These are phyloP conservation scores for Verbena officinalis DNA, from an alignment of 257 asterid genomes.

Conservation along the genomic window DNA sequence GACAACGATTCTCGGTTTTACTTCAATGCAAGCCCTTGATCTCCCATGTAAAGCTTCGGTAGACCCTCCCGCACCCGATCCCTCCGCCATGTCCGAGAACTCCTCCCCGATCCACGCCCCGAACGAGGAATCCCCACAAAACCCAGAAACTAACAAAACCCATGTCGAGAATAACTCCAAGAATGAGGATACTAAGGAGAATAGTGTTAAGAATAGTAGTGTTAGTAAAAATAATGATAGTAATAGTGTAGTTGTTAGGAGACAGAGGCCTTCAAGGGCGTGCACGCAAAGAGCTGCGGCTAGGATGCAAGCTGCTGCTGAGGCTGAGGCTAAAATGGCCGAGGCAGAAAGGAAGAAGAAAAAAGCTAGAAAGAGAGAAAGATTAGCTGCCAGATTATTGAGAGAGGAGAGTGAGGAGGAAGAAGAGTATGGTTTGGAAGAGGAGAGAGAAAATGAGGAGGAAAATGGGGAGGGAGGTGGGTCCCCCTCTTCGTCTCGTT, in stretches of 20 bases:
- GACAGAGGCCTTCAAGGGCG: slow-evolving; percentile 97
- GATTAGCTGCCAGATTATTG: slow-evolving; percentile 53
- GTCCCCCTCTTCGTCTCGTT: slow-evolving; percentile 38
- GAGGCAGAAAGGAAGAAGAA: slow-evolving; percentile 66
- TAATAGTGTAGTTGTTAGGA: slow-evolving; percentile 47
- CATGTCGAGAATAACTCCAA: slow-evolving; percentile 33
- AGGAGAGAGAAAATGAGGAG: slow-evolving; percentile 38
- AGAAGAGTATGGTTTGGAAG: slow-evolving; percentile 35
- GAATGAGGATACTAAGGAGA: slow-evolving; percentile 32
- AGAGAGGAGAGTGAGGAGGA: slow-evolving; percentile 71
- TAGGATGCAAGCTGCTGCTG: slow-evolving; percentile 82
- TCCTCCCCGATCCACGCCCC: slow-evolving; percentile 75
- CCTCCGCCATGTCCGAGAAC: slow-evolving; percentile 46
- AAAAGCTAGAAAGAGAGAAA: slow-evolving; percentile 55
- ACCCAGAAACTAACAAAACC: slow-evolving; percentile 27
- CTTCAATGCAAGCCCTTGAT: slow-evolving; percentile 59
- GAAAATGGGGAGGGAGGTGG: slow-evolving; percentile 50
- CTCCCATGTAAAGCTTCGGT: slow-evolving; percentile 41
- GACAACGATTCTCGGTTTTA: slow-evolving; percentile 25
- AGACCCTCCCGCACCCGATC: slow-evolving; percentile 44
- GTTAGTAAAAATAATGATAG: slow-evolving; percentile 37
- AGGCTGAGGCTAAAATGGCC: slow-evolving; percentile 71
- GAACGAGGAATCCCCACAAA: slow-evolving; percentile 33
- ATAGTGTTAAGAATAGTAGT: slow-evolving; percentile 33
- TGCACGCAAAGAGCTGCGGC: slow-evolving; percentile 93